Base-by-base conservation (phyloP, 2,329 filamentous ascomycete species). In the Fusarium equiseti region DNA sequence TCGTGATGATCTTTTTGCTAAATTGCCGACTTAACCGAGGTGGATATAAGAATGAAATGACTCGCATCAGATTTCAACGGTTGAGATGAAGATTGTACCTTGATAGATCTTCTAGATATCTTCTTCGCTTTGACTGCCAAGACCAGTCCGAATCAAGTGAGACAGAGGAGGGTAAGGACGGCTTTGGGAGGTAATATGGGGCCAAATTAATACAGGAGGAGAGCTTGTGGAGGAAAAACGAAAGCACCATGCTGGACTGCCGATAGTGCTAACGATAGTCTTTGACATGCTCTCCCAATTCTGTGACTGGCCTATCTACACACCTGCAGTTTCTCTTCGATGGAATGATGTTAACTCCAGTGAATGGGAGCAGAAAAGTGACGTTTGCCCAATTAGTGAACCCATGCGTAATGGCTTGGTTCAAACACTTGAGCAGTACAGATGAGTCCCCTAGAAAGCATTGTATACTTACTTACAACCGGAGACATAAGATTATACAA, bases 251-350 rank as follows among this genome's bases (percentile, higher is more conserved):
- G 16, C 35, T 9, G 16, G 2, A 38, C 2, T 38, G 18, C 32
- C 9, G 0, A 18, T n/a, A 11, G 35, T n/a, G 9, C 18, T 10
- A n/a, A 5, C 16, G 8, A 16, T 38, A 4, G 18, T 9, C 9
- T 38, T n/a, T 38, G 16, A 12, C 10, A 38, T 38, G 10, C 18
- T 9, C 3, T 38, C 16, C 11, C 10, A n/a, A 38, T n/a, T 12
- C 35, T n/a, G 18, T 7, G 18, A 7, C 18, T 38, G 6, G 11
- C 12, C 1, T 7, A 1, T 11, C 18, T 38, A 18, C 3, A 1
- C 7, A 38, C 5, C 11, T 5, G 6, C 10, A 38, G 18, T n/a
- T 6, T 2, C 35, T 12, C 35, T 6, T n/a, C 31, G 20, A 20
- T 20, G 20, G 15, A 32, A 16, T 32, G 15, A 16, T 15, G 31